Percentiles rank a stretch among this genome's conserved stretches.
phyloP scores from a whole-genome alignment of 73 alveolate genomes.

The Paramecium sonneborni region DNA sequence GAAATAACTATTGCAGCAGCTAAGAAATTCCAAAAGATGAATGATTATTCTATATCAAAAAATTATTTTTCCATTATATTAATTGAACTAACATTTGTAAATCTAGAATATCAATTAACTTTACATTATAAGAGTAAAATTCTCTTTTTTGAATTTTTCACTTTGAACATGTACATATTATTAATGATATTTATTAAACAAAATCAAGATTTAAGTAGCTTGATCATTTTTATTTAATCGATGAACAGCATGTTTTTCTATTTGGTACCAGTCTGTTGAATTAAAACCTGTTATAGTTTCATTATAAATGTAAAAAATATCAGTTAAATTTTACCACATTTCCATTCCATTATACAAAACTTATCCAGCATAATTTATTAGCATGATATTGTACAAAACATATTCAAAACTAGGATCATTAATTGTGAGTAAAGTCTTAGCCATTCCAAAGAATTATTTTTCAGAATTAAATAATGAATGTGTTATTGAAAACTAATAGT shows the following conservation, averaged over 20 bases:
- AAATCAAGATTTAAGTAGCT: neutral
- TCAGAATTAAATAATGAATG: neutral
- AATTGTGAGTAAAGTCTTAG: neutral
- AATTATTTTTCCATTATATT: neutral
- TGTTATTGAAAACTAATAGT: constrained; percentile 1
- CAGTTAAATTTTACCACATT: neutral
- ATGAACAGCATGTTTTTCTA: neutral
- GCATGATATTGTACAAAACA: neutral
- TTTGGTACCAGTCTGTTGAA: neutral
- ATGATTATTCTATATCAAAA: neutral
- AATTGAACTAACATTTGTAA: neutral
- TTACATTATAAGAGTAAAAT: constrained; percentile 18
- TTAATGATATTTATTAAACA: neutral
- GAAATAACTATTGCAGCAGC: neutral
- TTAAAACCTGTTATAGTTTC: neutral
- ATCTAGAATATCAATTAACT: neutral
- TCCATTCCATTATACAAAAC: neutral
- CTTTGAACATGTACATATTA: neutral
- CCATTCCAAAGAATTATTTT: neutral
- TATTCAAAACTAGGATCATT: constrained; percentile 31
- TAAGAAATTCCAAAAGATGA: neutral
- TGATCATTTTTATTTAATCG: too few species aligned
- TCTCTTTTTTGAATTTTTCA: neutral
- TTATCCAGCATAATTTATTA: neutral
- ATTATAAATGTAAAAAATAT: too few species aligned